Conservation (phyloP, 352 stramenopile genomes). For the Globisporangium echinulatum region DNA sequence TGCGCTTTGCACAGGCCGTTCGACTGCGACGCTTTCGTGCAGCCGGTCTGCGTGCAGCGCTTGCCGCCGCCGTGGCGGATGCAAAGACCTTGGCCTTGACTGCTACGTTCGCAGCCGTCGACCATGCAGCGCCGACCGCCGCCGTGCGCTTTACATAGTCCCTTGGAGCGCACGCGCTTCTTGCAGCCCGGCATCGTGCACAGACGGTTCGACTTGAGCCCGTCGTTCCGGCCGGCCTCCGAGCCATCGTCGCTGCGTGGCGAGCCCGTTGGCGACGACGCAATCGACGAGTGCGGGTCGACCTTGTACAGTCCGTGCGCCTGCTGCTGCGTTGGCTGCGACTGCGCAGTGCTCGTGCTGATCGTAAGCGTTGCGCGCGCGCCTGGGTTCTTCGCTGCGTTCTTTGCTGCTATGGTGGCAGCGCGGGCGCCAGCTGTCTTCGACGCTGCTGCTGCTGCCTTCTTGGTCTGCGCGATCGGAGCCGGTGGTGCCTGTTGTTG, state of each 20-base stretch:
- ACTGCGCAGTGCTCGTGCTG: conserved; percentile 6
- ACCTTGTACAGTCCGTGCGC: conserved; percentile 6
- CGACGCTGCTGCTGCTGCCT: conserved; percentile 22
- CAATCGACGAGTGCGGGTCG: conserved; percentile 9
- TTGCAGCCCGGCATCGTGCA: conserved; percentile 81
- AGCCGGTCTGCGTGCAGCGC: conserved; percentile 68
- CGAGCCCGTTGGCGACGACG: conserved; percentile 10
- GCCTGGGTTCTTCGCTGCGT: conserved; percentile 4
- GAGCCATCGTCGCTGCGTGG: conserved; percentile 14
- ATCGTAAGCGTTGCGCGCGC: conserved; percentile 11
- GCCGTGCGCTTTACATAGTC: conserved; percentile 79
- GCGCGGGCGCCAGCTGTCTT: conserved; percentile 18
- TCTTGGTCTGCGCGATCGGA: neutral
- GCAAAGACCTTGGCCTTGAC: conserved; percentile 75
- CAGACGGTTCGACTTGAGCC: conserved; percentile 73
- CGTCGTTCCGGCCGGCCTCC: conserved; percentile 32
- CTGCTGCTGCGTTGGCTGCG: neutral
- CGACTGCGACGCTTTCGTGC: conserved; percentile 76
- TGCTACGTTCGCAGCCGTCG: conserved; percentile 73
- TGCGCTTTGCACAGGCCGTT: conserved; percentile 85
- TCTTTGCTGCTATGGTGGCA: conserved; percentile 18
- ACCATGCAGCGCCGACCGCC: conserved; percentile 76
- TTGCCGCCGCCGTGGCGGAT: conserved; percentile 82
- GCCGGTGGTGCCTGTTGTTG: conserved; percentile 1
- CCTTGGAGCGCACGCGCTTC: conserved; percentile 81